A percentile compares a stretch with the other conserved stretches of the same genome.
phyloP scores from a whole-genome alignment of 208 protist species.

The Phytomonas sp. region DNA sequence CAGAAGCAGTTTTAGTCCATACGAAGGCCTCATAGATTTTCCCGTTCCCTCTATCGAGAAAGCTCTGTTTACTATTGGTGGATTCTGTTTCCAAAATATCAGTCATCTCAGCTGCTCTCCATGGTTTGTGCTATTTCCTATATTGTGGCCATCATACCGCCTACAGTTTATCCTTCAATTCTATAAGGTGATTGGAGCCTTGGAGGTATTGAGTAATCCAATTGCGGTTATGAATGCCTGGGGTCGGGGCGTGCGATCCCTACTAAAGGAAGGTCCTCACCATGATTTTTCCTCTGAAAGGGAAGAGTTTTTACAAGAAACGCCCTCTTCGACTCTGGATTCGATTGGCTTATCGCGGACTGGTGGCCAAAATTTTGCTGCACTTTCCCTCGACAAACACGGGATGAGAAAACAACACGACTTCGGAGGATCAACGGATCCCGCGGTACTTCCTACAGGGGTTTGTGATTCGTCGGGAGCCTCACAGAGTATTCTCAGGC shows the following conservation, averaged over 20 bases:
- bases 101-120: slow-evolving; percentile 17
- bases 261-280: slow-evolving; percentile 16
- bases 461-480: slow-evolving; percentile 29
- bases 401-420: not conserved
- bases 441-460: slow-evolving; percentile 20
- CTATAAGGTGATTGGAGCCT: slow-evolving; percentile 64
- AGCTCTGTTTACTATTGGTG: not conserved
- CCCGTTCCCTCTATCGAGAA: slow-evolving; percentile 43
- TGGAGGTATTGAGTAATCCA: slow-evolving; percentile 72
- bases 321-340: slow-evolving; percentile 63
- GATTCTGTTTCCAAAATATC: slow-evolving; percentile 20
- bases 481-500: slow-evolving; percentile 31
- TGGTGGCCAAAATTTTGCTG: slow-evolving; percentile 39
- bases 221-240: slow-evolving; percentile 42
- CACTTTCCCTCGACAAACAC: not conserved
- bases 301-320: slow-evolving; percentile 36
- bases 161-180: slow-evolving; percentile 58
- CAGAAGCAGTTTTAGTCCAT: slow-evolving; percentile 42
- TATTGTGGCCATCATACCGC: slow-evolving; percentile 49
- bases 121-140: not conserved
- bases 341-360: slow-evolving; percentile 44
- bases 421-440: not conserved
- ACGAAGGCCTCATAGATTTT: slow-evolving; percentile 21
- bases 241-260: slow-evolving; percentile 44
- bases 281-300: slow-evolving; percentile 23